Percentiles rank a stretch among this genome's conserved stretches.
Evolutionary conservation across 495 filamentous ascomycete species (phyloP).

Genomic region (Aspergillus campestris): DNA sequence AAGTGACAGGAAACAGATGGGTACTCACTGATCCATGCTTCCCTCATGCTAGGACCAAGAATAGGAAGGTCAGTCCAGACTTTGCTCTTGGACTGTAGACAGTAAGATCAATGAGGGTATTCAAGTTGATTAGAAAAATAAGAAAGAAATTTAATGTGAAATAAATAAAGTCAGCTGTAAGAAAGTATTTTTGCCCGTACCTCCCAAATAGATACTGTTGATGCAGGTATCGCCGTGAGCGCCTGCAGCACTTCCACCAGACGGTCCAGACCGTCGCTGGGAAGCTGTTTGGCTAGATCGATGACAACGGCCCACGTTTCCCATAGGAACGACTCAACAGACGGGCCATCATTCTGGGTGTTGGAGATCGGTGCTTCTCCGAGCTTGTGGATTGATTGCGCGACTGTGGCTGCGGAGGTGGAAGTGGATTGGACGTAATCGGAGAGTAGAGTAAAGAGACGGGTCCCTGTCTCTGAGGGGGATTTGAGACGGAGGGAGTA

Average conservation of each 20-base stretch:
- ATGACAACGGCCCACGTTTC: background rate
- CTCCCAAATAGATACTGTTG: slow-evolving; percentile 1
- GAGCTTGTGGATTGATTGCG: background rate
- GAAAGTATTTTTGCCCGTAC: background rate
- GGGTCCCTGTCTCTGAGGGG: background rate
- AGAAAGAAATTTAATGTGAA: background rate
- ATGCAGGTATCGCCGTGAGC: background rate
- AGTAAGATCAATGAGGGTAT: background rate
- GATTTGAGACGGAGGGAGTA: background rate
- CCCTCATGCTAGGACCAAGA: background rate
- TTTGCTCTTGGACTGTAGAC: background rate
- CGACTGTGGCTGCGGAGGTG: background rate
- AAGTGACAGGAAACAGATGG: too few species aligned
- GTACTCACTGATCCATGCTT: slow-evolving; percentile 3
- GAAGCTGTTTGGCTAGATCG: slow-evolving; percentile 1
- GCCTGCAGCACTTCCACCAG: slow-evolving; percentile 1
- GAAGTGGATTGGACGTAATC: slow-evolving; percentile 2
- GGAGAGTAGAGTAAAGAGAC: background rate
- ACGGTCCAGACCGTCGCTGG: slow-evolving; percentile 1
- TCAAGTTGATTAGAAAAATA: background rate
- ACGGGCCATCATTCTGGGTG: background rate
- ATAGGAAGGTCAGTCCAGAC: slow-evolving; percentile 1
- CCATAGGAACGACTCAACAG: background rate
- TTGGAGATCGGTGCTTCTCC: background rate
- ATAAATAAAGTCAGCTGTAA: too few species aligned